Evolutionary conservation across 306 rosid genomes (phyloP), one percentile per base, ranked within the genome.

Genomic region (Medicago lupulina): DNA sequence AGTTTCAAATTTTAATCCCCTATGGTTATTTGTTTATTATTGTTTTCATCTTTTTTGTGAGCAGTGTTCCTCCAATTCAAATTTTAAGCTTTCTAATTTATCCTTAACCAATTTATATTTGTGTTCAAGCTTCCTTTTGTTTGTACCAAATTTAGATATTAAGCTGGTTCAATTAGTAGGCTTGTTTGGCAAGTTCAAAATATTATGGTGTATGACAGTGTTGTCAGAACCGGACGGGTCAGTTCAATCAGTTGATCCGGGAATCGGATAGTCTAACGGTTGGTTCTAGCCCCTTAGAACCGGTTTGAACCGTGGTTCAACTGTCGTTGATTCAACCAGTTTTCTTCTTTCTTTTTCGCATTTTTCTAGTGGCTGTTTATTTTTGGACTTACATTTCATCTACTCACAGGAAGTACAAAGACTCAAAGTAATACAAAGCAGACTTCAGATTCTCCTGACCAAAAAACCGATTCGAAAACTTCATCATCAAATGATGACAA

Each of bases 381-480:
- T 4, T 47, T 49, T 49, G 18, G n/a, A 49, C 18, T 49, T 49
- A 49, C 8, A 14, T 49, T 49, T 15, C 54, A 59, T 79, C 39
- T 59, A 4, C 23, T 79, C 28, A 79, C 86, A 91, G 97, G 84
- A 75, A 55, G 58, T 71, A 23, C 76, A 19, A 79, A 85, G 78
- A 31, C 76, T 80, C 85, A 47, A 78, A 53, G 58, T 36, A 86
- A 87, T 76, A 41, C 69, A 50, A 86, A 75, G 55, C 43, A 16
- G 81, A 81, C 69, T 51, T 77, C 87, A 47, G 72, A 78, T 5
- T 18, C 71, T 50, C 43, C 83, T 2, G 75, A 39, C 14, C 49
- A n/a, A 78, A 77, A 77, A 58, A 67, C 49, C 23, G 40, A 21
- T 12, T 79, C 17, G 34, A 61, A 51, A 58, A 53, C 71, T 72